phyloP scores from a whole-genome alignment of 352 stramenopile genomes.

The Phytophthora ramorum region DNA sequence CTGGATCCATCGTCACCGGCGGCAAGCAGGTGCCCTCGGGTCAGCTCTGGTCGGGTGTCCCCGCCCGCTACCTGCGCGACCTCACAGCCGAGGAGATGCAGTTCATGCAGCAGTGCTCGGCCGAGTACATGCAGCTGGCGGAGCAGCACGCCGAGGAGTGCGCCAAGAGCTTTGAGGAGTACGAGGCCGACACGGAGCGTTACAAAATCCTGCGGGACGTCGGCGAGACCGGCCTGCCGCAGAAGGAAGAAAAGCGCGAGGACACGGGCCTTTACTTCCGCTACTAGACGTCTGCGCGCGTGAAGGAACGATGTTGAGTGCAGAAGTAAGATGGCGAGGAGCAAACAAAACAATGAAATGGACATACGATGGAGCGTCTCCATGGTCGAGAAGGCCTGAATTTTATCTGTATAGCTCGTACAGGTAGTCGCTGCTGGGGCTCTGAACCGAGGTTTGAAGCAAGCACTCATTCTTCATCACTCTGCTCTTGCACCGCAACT shows the following conservation, averaged over 20 bases:
- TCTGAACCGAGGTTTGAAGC: neutral
- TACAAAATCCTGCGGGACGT: constrained; percentile 84
- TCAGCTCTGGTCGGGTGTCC: constrained; percentile 90
- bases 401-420: constrained; percentile 15
- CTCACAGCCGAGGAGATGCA: constrained; percentile 87
- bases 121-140: constrained; percentile 86
- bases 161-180: constrained; percentile 86
- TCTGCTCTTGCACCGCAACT: constrained; percentile 39
- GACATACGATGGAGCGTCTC: constrained; percentile 26
- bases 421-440: too few relatives aligned
- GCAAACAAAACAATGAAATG: constrained; percentile 51
- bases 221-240: constrained; percentile 78
- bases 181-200: constrained; percentile 78
- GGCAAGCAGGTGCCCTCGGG: constrained; percentile 90
- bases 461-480: constrained; percentile 27
- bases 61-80: constrained; percentile 85
- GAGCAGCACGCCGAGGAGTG: constrained; percentile 75
- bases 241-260: constrained; percentile 73
- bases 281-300: constrained; percentile 71
- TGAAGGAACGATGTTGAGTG: constrained; percentile 18
- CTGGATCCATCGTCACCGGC: constrained; percentile 89
- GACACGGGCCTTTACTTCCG: constrained; percentile 90
- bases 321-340: constrained; percentile 30
- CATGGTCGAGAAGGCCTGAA: neutral
- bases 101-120: constrained; percentile 91